Base-by-base conservation (phyloP, 2,329 filamentous ascomycete genomes). In the Clonostachys rhizophaga region DNA sequence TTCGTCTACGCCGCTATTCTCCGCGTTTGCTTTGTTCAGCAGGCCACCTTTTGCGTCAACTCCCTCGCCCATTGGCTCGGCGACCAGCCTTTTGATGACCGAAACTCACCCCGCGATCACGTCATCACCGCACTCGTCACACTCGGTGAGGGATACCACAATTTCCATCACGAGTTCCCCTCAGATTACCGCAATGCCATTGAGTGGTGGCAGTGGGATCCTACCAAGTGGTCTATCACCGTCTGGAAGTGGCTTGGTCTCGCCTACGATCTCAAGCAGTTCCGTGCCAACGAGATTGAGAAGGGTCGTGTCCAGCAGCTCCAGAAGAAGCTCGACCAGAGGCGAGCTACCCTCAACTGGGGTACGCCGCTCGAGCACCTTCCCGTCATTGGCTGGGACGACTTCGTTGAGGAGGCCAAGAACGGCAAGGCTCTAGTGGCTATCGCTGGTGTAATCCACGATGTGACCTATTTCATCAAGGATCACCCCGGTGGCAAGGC, bases 81-180 rank as follows among this genome's bases (percentile, higher is more conserved):
- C 52, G 90, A 95, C 59, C 89, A 95, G 74, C 90, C 90, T 51
- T 95, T 95, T 65, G 89, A 95, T 58, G 90, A 95, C 78, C 87
- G 89, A 69, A 92, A 95, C 81, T 91, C 87, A 51, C 90, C 89
- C 53, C 86, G 90, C 65, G 89, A 95, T 61, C 89, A 95, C 69
- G 79, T 92, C 63, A 82, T 95, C 69, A 95, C 89, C 39, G 89
- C 89, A 40, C 72, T 95, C 16, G 84, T 90, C 57, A 95, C 89
- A 40, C 84, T 95, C 17, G 89, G 89, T 43, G 89, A 91, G 71
- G 89, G 89, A 33, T 95, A 95, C 74, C 89, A 95, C 79, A 95
- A 95, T 79, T 95, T 95, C 79, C 89, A 95, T 72, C 89, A 95
- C 78, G 89, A 95, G 68, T 95, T 95, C 72, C 90, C 90, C 46